Evolutionary conservation across 2,329 filamentous ascomycete species (phyloP).

Genomic region (Incumbomyces delicatus): DNA sequence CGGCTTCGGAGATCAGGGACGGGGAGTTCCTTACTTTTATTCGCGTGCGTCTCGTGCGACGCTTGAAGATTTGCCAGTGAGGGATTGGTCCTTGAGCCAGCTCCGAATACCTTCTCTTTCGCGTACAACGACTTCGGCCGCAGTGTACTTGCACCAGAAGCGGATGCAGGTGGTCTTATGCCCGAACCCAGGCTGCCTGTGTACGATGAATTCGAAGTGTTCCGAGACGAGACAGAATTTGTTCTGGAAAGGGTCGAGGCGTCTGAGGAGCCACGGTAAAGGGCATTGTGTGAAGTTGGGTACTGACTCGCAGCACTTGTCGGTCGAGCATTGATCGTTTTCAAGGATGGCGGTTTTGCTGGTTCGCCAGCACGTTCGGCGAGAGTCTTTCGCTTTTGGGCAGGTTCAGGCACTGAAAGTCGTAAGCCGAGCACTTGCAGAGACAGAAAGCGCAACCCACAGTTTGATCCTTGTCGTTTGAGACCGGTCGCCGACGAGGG

Average conservation of each 20-base stretch:
- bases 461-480: slow-evolving; percentile 44
- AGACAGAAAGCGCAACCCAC: slow-evolving; percentile 29
- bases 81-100: slow-evolving; percentile 32
- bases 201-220: slow-evolving; percentile 41
- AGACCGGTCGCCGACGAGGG: slow-evolving; percentile 26
- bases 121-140: slow-evolving; percentile 46
- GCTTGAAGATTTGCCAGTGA: slow-evolving; percentile 25
- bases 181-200: slow-evolving; percentile 49
- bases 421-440: slow-evolving; percentile 29
- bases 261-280: slow-evolving; percentile 33
- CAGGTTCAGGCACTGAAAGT: slow-evolving; percentile 41
- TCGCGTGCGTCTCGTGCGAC: slow-evolving; percentile 5
- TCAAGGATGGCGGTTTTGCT: slow-evolving; percentile 31
- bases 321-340: slow-evolving; percentile 34
- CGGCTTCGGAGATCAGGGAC: slow-evolving; percentile 11
- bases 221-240: slow-evolving; percentile 33
- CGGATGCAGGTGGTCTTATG: slow-evolving; percentile 34
- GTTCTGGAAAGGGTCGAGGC: slow-evolving; percentile 36
- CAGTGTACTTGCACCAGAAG: slow-evolving; percentile 25
- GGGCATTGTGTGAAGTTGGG: slow-evolving; percentile 29
- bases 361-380: slow-evolving; percentile 47
- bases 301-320: slow-evolving; percentile 34
- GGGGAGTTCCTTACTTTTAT: slow-evolving; percentile 7
- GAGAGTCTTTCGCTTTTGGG: slow-evolving; percentile 53
- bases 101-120: slow-evolving; percentile 39